Conservation (phyloP, 768 basidiomycete genomes). For the Termitomyces sp. region DNA sequence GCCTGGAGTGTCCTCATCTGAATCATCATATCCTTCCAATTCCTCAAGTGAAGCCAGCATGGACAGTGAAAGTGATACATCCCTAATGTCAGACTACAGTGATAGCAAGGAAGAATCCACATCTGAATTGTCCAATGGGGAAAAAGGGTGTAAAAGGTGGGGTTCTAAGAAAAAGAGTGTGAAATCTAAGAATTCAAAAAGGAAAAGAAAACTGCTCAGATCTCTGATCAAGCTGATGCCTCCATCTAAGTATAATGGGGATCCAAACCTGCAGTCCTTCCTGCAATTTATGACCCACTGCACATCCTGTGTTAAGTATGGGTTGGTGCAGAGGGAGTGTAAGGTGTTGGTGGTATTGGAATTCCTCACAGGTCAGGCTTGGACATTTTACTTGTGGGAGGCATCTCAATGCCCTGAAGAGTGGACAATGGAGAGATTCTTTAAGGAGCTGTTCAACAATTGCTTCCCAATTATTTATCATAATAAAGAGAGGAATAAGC, state of each 20-base stretch:
- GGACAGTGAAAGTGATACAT: too few relatives aligned
- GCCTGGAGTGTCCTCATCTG: too few relatives aligned
- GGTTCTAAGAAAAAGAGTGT: too few relatives aligned
- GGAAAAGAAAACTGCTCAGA: background rate
- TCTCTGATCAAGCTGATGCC: conserved; percentile 10
- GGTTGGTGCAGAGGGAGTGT: background rate
- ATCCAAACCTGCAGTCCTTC: too few relatives aligned
- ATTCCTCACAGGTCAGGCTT: background rate
- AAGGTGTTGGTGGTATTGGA: background rate
- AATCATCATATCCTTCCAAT: too few relatives aligned
- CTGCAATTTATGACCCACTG: conserved; percentile 10
- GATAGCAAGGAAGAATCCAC: too few relatives aligned
- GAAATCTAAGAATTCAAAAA: background rate
- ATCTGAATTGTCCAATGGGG: too few relatives aligned
- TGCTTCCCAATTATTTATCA: background rate
- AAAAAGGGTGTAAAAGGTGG: too few relatives aligned
- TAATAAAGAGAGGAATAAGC: conserved; percentile 21
- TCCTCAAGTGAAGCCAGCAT: too few relatives aligned
- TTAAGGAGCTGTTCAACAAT: background rate
- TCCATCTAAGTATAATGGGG: too few relatives aligned
- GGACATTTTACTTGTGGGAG: background rate
- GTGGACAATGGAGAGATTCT: conserved; percentile 1
- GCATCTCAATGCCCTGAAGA: background rate
- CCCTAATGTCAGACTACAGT: too few relatives aligned
- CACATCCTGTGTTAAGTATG: conserved; percentile 13